Base-by-base conservation (phyloP, 1,284 basidiomycete species). In the Jaminaea rosea region DNA sequence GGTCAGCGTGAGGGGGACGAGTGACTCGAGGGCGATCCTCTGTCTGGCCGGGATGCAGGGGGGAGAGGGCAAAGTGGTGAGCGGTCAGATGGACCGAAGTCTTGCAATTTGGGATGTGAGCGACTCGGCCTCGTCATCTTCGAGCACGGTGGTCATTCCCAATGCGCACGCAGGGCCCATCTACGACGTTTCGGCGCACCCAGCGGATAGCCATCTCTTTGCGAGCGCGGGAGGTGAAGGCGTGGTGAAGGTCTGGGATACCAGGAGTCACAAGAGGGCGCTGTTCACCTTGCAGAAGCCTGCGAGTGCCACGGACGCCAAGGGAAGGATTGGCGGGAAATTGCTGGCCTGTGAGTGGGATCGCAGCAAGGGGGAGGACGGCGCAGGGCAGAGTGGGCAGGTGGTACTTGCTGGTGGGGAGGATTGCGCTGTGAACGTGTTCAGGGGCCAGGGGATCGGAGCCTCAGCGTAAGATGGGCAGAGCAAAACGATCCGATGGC, bases 61-160 rank as follows among this genome's bases (percentile, higher is more conserved):
- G 15, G 29, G 29, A 8, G 6, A n/a, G 23, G 17, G 19, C 7
- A 23, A n/a, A 21, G 19, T 7, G 11, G 56, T 64, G 8, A 58
- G 63, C 0, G 69, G 69, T 1, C 52, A 63, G 21, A 59, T 63
- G 53, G 71, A 73, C 34, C 58, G 69, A 15, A 59, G 55, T 8
- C n/a, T 69, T 1, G 64, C 59, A 10, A 39, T 73, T 11, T 73
- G 68, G 56, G 71, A 73, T 44, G 59, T 61, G 15, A 55, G 70
- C n/a, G n/a, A n/a, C 48, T 45, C 41, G 17, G 32, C 29, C n/a
- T 37, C 28, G 29, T 28, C 52, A 26, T 44, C 23, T 17, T n/a
- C n/a, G n/a, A 49, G 51, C 28, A 26, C 49, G 4, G n/a, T 53
- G 2, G 28, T 47, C 13, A 50, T 67, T 32, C 11, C 53, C n/a